These are phyloP conservation scores for Fusarium keratoplasticum DNA, from an alignment of 2,329 filamentous ascomycete genomes.

Conservation along the genomic window DNA sequence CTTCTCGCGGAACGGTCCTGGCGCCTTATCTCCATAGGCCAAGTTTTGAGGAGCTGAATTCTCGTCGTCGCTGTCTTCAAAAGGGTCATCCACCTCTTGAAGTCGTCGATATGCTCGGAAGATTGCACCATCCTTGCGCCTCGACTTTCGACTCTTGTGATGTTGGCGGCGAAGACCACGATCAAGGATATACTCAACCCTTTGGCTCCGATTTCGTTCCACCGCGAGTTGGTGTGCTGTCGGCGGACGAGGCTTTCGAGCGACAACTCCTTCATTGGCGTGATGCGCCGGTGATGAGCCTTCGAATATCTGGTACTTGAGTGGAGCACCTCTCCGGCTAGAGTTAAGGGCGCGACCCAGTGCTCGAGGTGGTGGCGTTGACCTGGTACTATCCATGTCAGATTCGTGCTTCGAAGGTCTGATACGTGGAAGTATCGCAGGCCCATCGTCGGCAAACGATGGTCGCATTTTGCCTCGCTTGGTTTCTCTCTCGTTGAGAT, in stretches of 20 bases:
- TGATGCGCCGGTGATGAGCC: conserved; percentile 69
- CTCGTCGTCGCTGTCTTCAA: conserved; percentile 74
- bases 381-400: conserved; percentile 58
- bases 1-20: conserved; percentile 62
- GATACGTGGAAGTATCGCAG: conserved; percentile 71
- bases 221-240: conserved; percentile 87
- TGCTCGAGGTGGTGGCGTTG: conserved; percentile 55
- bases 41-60: conserved; percentile 52
- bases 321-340: conserved; percentile 57
- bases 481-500: conserved; percentile 70
- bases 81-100: conserved; percentile 64
- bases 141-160: conserved; percentile 69
- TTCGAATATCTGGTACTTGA: conserved; percentile 72
- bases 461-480: conserved; percentile 63
- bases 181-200: conserved; percentile 85
- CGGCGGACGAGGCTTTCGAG: conserved; percentile 76
- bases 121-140: conserved; percentile 74
- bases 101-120: conserved; percentile 75
- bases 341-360: conserved; percentile 44
- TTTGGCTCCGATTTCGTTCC: conserved; percentile 80
- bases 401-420: conserved; percentile 71
- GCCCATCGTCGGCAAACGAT: conserved; percentile 62
- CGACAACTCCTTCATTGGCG: conserved; percentile 65
- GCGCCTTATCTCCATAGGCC: conserved; percentile 44
- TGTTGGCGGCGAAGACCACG: conserved; percentile 77